Conservation (phyloP, 2,329 filamentous ascomycete species). For the Penicillium italicum region DNA sequence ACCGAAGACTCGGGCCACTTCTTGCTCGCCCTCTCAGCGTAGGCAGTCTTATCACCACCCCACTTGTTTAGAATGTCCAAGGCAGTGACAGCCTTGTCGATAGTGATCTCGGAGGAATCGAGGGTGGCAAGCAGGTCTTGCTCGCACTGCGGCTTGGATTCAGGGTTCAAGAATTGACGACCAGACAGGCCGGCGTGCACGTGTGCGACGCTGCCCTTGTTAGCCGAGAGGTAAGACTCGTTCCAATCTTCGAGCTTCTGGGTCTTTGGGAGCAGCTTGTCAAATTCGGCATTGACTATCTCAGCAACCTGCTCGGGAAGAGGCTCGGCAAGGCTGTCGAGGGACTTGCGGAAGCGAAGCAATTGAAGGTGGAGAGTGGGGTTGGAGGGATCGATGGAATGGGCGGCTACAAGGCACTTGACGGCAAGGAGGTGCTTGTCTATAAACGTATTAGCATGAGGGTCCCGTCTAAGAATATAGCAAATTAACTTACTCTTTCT, state of each 20-base stretch:
- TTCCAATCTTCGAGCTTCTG: slow-evolving; percentile 62
- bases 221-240: slow-evolving; percentile 59
- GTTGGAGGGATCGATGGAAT: slow-evolving; percentile 64
- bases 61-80: slow-evolving; percentile 51
- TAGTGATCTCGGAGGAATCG: slow-evolving; percentile 48
- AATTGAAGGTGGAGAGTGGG: slow-evolving; percentile 73
- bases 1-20: slow-evolving; percentile 42
- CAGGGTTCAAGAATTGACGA: slow-evolving; percentile 56
- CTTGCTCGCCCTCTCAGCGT: slow-evolving; percentile 40
- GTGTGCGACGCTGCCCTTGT: slow-evolving; percentile 61
- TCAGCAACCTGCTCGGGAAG: slow-evolving; percentile 63
- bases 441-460: slow-evolving; percentile 38
- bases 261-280: slow-evolving; percentile 54
- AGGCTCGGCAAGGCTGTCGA: slow-evolving; percentile 56
- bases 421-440: slow-evolving; percentile 86
- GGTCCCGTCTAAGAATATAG: background rate
- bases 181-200: slow-evolving; percentile 62
- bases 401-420: slow-evolving; percentile 74
- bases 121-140: slow-evolving; percentile 61
- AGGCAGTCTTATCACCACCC: slow-evolving; percentile 53
- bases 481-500: slow-evolving; percentile 63
- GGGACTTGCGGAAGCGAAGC: slow-evolving; percentile 63
- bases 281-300: slow-evolving; percentile 67
- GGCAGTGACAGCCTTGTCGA: slow-evolving; percentile 57
- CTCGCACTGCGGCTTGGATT: slow-evolving; percentile 56